Evolutionary conservation across 2,329 filamentous ascomycete genomes (phyloP).

Genomic region (Fusarium buharicum): DNA sequence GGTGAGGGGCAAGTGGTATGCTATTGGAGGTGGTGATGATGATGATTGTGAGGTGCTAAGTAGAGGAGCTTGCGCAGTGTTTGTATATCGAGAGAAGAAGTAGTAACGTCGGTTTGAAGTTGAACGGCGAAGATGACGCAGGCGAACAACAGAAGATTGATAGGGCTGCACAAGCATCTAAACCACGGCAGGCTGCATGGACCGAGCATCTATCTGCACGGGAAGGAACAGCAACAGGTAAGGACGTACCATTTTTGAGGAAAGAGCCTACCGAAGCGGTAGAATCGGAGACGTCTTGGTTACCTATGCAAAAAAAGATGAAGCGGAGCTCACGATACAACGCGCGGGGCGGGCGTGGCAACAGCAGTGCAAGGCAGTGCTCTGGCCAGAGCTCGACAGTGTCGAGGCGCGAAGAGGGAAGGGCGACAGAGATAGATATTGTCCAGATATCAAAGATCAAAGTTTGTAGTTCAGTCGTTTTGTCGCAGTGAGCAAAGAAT

Average conservation of each 20-base stretch:
- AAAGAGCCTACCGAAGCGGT: conserved; percentile 28
- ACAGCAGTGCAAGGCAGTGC: conserved; percentile 19
- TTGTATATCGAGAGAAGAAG: conserved; percentile 7
- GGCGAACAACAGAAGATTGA: conserved; percentile 15
- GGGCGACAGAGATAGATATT: conserved; percentile 10
- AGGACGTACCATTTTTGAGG: conserved; percentile 41
- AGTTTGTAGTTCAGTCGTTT: neutral
- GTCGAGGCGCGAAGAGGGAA: conserved; percentile 25
- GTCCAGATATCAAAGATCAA: neutral
- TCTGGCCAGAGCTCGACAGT: conserved; percentile 31
- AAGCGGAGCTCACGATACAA: conserved; percentile 27
- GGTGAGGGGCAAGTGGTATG: conserved; percentile 31
- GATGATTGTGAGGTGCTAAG: conserved; percentile 22
- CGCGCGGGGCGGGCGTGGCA: conserved; percentile 26
- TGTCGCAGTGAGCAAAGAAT: conserved; percentile 16
- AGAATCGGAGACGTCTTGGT: conserved; percentile 11
- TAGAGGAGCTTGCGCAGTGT: conserved; percentile 21
- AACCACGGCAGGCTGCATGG: conserved; percentile 36
- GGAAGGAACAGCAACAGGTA: conserved; percentile 13
- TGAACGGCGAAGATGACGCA: conserved; percentile 37
- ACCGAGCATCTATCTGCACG: neutral
- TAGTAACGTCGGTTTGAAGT: conserved; percentile 7
- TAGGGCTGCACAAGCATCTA: conserved; percentile 20
- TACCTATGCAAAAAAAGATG: conserved; percentile 1
- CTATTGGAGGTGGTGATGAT: conserved; percentile 28